Base-by-base conservation (phyloP, 176 grass and related monocot genomes). In the Miscanthus lutarioriparius region DNA sequence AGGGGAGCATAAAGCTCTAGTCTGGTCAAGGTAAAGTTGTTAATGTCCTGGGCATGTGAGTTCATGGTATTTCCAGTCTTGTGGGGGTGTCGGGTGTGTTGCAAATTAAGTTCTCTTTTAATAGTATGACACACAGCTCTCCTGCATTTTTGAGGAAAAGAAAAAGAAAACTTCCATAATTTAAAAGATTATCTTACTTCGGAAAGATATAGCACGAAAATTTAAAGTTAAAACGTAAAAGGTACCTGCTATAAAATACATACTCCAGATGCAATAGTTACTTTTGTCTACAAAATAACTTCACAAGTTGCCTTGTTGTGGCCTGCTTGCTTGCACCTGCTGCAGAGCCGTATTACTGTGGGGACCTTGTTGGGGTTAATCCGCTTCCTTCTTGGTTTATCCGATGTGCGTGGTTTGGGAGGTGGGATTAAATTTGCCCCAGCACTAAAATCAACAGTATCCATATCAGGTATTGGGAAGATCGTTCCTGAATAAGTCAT, bases 301-400 rank as follows among this genome's bases (percentile, higher is more conserved):
- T 97, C 92, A 73, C 95, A 97, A 36, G 95, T 97, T 75, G 92
- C 92, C 54, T 97, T 97, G 33, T 97, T 97, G 87, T 95, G 92
- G 30, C 95, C 95, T 61, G 87, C 79, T 85, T 88, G 85, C 86
- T 97, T 95, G 79, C 95, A 97, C 92, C 92, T 92, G 87, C 92
- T 95, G 81, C 95, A 97, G 59, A 95, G 95, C 30, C 95, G 82
- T 41, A 95, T 35, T 61, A 91, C 84, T 19, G 88, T 95, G 19
- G 81, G 79, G 19, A 82, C 75, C 80, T 93, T 95, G 75, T 93
- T 92, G 33, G 90, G 92, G 72, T 97, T 97, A 80, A 94, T 86
- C 32, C 95, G 81, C 85, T 93, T 94, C 82, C 92, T 93, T 90
- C 92, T 95, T 23, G 95, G 95, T 72, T 91, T 91, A 54, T 94